phyloP scores from a whole-genome alignment of 306 rosid species.

The Luffa acutangula region DNA sequence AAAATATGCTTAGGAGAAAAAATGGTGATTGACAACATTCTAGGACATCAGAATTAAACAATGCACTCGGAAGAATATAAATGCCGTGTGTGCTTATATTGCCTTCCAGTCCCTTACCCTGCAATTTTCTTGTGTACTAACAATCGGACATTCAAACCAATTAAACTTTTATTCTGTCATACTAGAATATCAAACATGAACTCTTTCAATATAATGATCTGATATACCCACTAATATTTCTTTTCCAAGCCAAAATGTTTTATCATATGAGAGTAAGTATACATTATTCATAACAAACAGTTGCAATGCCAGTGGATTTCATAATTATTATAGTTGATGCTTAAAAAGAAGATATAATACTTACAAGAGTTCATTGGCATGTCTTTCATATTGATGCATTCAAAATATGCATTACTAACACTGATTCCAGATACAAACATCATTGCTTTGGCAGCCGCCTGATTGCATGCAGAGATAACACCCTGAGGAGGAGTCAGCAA shows the following conservation, averaged over 20 bases:
- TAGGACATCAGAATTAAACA: background rate
- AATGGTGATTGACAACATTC: background rate
- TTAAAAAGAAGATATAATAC: slow-evolving; percentile 18
- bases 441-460: slow-evolving; percentile 91
- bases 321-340: background rate
- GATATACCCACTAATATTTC: background rate
- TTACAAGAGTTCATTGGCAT: slow-evolving; percentile 69
- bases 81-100: background rate
- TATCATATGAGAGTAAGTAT: background rate
- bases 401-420: slow-evolving; percentile 63
- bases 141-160: background rate
- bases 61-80: background rate
- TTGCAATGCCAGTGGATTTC: background rate
- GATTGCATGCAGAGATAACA: slow-evolving; percentile 62
- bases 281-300: background rate
- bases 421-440: slow-evolving; percentile 63
- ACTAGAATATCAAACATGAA: slow-evolving; percentile 5
- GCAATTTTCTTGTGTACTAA: background rate
- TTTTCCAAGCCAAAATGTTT: background rate
- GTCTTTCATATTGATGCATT: slow-evolving; percentile 57
- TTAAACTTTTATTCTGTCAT: background rate
- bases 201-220: background rate
- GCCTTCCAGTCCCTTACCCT: background rate
- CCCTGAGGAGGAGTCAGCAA: slow-evolving; percentile 76
- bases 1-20: background rate